Evolutionary conservation across 2,329 filamentous ascomycete species (phyloP).

Genomic region (Trichophyton rubrum): DNA sequence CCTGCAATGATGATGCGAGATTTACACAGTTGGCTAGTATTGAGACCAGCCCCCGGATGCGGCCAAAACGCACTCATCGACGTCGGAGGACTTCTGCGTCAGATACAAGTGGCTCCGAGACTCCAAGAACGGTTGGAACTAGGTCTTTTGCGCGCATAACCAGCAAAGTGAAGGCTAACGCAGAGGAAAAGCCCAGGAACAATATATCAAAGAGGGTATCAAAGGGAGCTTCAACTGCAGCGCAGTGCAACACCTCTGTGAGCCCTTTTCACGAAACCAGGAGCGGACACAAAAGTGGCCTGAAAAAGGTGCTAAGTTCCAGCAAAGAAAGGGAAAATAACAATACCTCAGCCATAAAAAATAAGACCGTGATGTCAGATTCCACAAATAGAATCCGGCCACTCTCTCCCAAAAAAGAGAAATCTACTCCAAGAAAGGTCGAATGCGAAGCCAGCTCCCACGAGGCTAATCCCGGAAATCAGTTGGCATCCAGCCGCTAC

Average conservation of each 20-base stretch:
- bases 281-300: too few species aligned
- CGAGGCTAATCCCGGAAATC: neutral
- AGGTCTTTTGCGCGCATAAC: neutral
- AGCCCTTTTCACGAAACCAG: neutral
- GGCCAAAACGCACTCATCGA: neutral
- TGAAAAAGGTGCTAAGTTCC: too few species aligned
- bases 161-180: constrained; percentile 16
- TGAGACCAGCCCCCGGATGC: neutral
- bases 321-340: neutral
- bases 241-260: neutral
- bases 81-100: constrained; percentile 9
- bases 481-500: constrained; percentile 20
- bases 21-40: neutral
- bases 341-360: constrained; percentile 10
- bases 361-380: constrained; percentile 6
- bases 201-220: constrained; percentile 10
- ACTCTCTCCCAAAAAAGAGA: constrained; percentile 1
- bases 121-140: constrained; percentile 13
- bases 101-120: constrained; percentile 16
- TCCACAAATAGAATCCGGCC: constrained; percentile 5
- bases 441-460: constrained; percentile 5
- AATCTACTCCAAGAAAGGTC: neutral
- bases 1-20: neutral
- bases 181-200: constrained; percentile 18
- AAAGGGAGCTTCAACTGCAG: neutral